Evolutionary conservation across 768 basidiomycete species (phyloP), one percentile per base, ranked within the genome.

Genomic region (Leccinum variicolor): DNA sequence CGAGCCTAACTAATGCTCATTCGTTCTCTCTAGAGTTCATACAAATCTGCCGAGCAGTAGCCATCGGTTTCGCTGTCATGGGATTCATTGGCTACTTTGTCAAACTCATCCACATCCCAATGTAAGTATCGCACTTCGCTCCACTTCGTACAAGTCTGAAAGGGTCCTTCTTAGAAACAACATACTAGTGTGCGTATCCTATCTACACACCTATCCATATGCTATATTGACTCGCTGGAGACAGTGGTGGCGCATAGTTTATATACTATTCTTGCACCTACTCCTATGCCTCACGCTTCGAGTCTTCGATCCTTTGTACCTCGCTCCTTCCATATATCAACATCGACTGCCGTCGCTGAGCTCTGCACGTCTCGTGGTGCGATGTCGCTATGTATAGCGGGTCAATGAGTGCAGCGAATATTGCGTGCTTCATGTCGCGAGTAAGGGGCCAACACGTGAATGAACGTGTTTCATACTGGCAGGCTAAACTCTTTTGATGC

Each of bases 41-140:
- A 43, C 93, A 96, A 72, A 95, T 99, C 63, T 98, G 89, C 78
- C 89, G 87, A 72, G 97, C 97, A 33, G 94, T 99, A 54, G 94
- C 94, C 2, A 87, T 98, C 60, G 97, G 97, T 14, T 99, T 99
- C 69, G 93, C 89, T 52, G 92, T 99, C 64, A 98, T 98, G 95
- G 97, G 97, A 15, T 96, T 98, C 82, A 94, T 99, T 73, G 97
- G 97, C 15, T 99, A 96, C 79, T 89, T 98, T 70, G 95, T 97
- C 64, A 98, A 98, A 76, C 86, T 98, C 63, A 94, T 98, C 66
- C 94, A 98, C 76, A 97, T 96, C 75, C 94, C 95, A 66, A 96
- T 97, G 94, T 96, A 65, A 78, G 94, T 85, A 29, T 36, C 57
- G 17, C 53, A 39, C 53, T 39, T 52, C 41, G 45, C 31, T 31